A percentile compares a stretch with the other conserved stretches of the same genome.
phyloP scores from a whole-genome alignment of 768 basidiomycete species.

The Boletus subcaerulescens region DNA sequence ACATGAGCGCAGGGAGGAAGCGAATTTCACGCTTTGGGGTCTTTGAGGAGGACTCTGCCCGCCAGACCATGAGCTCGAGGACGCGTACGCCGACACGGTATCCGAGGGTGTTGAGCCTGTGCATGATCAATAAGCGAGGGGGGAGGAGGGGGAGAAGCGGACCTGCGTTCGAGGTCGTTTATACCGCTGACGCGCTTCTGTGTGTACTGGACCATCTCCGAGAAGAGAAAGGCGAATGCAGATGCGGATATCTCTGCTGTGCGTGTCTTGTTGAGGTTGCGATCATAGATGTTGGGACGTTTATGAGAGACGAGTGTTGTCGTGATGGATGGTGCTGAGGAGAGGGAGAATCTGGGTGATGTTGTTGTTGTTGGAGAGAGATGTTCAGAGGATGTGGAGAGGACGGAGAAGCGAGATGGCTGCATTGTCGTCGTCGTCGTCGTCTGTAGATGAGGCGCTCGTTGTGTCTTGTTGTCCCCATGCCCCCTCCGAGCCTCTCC shows the following conservation, averaged over 20 bases:
- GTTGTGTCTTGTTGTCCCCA: slow-evolving; percentile 36
- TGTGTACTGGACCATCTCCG: slow-evolving; percentile 92
- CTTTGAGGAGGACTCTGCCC: slow-evolving; percentile 72
- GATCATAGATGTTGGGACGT: slow-evolving; percentile 82
- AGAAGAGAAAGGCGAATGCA: slow-evolving; percentile 88
- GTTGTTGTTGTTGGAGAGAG: slow-evolving; percentile 48
- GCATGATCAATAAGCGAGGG: not conserved
- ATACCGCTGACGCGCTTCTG: slow-evolving; percentile 95
- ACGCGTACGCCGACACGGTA: slow-evolving; percentile 89
- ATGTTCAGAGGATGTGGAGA: not conserved
- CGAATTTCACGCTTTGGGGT: slow-evolving; percentile 91
- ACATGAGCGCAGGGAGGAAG: slow-evolving; percentile 88
- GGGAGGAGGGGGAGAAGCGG: slow-evolving; percentile 18
- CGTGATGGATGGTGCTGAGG: slow-evolving; percentile 36
- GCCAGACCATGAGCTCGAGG: slow-evolving; percentile 83
- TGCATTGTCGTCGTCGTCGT: not conserved
- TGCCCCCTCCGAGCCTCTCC: slow-evolving; percentile 44
- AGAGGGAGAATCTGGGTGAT: slow-evolving; percentile 70
- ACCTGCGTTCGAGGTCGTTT: slow-evolving; percentile 93
- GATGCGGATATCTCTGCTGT: slow-evolving; percentile 78
- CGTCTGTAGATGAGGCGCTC: too few relatives aligned
- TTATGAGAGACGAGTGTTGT: slow-evolving; percentile 36
- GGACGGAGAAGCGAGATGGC: not conserved
- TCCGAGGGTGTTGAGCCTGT: slow-evolving; percentile 86
- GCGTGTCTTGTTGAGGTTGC: slow-evolving; percentile 84